phyloP scores from a whole-genome alignment of 768 basidiomycete genomes.

The Termitomyces sp. region DNA sequence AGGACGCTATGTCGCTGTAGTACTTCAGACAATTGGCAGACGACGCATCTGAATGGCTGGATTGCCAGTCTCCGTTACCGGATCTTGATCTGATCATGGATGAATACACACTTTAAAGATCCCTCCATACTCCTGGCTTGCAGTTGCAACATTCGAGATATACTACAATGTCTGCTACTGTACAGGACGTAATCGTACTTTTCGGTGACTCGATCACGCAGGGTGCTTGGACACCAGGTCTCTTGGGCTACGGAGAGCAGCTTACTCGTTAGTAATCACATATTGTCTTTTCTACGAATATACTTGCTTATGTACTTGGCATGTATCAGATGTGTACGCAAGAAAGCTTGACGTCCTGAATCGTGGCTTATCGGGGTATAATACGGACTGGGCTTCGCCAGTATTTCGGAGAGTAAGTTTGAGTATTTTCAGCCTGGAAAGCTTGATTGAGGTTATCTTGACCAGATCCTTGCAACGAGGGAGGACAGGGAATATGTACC shows the following conservation, averaged over 20 bases:
- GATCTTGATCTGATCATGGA: not conserved
- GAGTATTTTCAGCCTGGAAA: not conserved
- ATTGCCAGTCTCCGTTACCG: not conserved
- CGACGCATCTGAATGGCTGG: not conserved
- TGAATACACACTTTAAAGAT: not conserved
- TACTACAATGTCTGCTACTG: constrained; percentile 43
- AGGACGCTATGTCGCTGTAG: not conserved
- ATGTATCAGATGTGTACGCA: constrained; percentile 57
- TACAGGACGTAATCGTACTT: constrained; percentile 65
- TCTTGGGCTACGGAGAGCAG: constrained; percentile 59
- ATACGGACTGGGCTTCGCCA: constrained; percentile 80
- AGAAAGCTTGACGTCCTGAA: constrained; percentile 85
- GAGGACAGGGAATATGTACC: constrained; percentile 42
- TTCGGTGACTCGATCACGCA: constrained; percentile 85
- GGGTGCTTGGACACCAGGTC: constrained; percentile 44
- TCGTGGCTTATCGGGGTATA: constrained; percentile 81
- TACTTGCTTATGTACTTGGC: not conserved
- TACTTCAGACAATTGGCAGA: not conserved
- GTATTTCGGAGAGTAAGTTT: constrained; percentile 66
- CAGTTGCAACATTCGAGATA: constrained; percentile 3
- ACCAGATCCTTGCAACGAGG: constrained; percentile 54
- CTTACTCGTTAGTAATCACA: constrained; percentile 48
- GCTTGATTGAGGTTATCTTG: not conserved
- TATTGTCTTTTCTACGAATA: not conserved
- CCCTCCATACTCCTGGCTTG: not conserved